phyloP scores from a whole-genome alignment of 768 basidiomycete genomes.

The Naganishia antarctica region DNA sequence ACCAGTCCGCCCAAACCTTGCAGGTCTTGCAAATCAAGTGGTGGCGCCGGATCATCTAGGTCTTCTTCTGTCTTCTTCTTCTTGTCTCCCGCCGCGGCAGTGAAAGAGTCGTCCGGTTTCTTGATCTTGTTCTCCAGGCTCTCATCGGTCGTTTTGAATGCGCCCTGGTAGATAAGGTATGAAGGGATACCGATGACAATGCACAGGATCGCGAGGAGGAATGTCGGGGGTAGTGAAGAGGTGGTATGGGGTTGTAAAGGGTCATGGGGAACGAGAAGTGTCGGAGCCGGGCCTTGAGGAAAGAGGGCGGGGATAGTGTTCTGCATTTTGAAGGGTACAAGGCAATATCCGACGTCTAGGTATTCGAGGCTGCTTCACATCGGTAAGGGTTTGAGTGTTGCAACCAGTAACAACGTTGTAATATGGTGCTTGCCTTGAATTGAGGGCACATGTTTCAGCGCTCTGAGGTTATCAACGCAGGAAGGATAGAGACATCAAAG shows the following conservation, averaged over 20 bases:
- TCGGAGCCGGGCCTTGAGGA: constrained; percentile 4
- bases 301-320: not conserved
- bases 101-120: constrained; percentile 1
- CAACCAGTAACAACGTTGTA: too few relatives aligned
- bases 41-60: constrained; percentile 23
- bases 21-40: constrained; percentile 26
- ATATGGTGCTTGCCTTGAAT: too few relatives aligned
- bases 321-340: not conserved
- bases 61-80: constrained; percentile 1
- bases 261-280: constrained; percentile 20
- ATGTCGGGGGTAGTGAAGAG: constrained; percentile 24
- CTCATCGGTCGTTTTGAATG: constrained; percentile 4
- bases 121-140: constrained; percentile 19
- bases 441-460: too few relatives aligned
- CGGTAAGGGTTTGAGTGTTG: too few relatives aligned
- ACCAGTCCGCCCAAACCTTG: constrained; percentile 24
- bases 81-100: constrained; percentile 10
- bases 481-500: too few relatives aligned
- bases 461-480: too few relatives aligned
- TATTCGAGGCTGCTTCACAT: too few relatives aligned
- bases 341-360: too few relatives aligned
- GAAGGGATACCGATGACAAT: constrained; percentile 27
- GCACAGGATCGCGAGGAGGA: constrained; percentile 26
- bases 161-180: constrained; percentile 25
- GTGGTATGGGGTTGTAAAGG: constrained; percentile 12